A percentile compares a stretch with the other conserved stretches of the same genome.
phyloP scores from a whole-genome alignment of 169 alveolate genomes.

The Plasmodium relictum region DNA sequence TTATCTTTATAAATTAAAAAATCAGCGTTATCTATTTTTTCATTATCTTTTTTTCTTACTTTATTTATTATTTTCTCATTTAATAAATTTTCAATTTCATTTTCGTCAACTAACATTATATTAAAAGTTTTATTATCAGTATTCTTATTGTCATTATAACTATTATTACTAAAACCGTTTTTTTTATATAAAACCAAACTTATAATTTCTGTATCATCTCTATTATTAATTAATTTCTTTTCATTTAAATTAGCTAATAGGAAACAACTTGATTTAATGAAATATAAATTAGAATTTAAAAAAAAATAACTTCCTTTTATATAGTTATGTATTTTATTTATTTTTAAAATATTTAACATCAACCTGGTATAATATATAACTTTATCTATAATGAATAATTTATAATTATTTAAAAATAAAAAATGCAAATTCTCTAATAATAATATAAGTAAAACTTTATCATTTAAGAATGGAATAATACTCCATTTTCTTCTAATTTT shows the following conservation, averaged over 20 bases:
- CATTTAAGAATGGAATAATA: conserved; percentile 21
- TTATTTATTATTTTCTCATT: background rate
- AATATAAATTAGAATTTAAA: conserved; percentile 16
- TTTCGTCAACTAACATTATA: background rate
- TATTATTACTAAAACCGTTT: background rate
- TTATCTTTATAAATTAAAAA: background rate
- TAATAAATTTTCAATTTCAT: background rate
- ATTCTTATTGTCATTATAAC: background rate
- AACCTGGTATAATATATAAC: conserved; percentile 34
- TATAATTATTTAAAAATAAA: conserved; percentile 27
- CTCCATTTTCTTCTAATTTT: conserved; percentile 14
- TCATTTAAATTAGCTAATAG: background rate
- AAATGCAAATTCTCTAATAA: conserved; percentile 38
- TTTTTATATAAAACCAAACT: background rate
- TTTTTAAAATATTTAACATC: conserved; percentile 5
- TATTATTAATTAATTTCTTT: background rate
- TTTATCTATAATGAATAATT: conserved; percentile 5
- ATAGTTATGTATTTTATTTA: conserved; percentile 17
- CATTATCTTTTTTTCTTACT: background rate
- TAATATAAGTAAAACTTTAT: conserved; percentile 4
- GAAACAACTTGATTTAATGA: conserved; percentile 33
- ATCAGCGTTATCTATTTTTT: background rate
- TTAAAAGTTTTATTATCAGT: background rate
- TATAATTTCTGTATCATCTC: background rate
- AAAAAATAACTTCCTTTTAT: conserved; percentile 38